phyloP scores from a whole-genome alignment of 345 rosid species.

The Erysimum cheiranthoides region DNA sequence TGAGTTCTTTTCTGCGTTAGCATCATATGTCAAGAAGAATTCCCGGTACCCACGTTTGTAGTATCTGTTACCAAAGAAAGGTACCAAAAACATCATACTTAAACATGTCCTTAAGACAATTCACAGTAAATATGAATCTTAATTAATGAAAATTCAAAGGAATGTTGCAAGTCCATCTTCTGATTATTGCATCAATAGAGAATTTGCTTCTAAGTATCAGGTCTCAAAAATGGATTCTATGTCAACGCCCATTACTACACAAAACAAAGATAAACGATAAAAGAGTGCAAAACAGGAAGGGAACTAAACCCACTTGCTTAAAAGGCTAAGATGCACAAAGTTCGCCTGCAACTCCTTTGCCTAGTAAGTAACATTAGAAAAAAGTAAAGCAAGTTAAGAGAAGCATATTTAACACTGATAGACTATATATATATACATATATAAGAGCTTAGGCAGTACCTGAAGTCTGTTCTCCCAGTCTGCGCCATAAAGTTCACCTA shows the following conservation, averaged over 20 bases:
- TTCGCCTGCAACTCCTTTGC: constrained; percentile 87
- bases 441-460: constrained; percentile 53
- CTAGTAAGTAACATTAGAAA: constrained; percentile 50
- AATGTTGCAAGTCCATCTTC: constrained; percentile 12
- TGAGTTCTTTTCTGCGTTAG: constrained; percentile 55
- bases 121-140: constrained; percentile 10
- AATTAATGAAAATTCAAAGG: background rate
- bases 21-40: constrained; percentile 64
- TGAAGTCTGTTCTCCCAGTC: constrained; percentile 93
- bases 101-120: background rate
- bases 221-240: background rate
- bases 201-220: constrained; percentile 11
- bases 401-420: constrained; percentile 3
- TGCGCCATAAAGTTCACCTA: constrained; percentile 66
- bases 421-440: background rate
- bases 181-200: constrained; percentile 19
- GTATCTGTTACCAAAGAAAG: constrained; percentile 55
- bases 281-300: constrained; percentile 22
- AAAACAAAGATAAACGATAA: constrained; percentile 15
- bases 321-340: constrained; percentile 78
- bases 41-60: constrained; percentile 79
- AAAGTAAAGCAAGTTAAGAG: constrained; percentile 11
- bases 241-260: constrained; percentile 15
- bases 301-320: constrained; percentile 72
- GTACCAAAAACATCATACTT: constrained; percentile 22